Conservation (phyloP, 345 rosid genomes). For the Acer campestre region DNA sequence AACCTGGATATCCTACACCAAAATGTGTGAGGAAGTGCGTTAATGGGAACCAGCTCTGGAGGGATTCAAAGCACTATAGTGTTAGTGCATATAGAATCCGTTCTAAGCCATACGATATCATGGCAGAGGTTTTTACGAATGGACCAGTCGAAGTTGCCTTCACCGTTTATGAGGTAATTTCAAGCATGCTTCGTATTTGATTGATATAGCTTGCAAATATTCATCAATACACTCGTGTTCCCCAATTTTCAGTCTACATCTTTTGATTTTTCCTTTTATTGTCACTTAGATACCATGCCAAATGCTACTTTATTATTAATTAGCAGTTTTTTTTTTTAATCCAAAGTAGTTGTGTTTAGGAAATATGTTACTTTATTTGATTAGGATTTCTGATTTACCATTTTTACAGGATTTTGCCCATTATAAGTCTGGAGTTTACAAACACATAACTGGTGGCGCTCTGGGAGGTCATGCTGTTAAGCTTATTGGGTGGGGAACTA, state of each 20-base stretch:
- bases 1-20: constrained; percentile 87
- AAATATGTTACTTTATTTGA: not conserved
- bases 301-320: not conserved
- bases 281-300: not conserved
- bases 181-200: not conserved
- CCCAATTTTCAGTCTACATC: not conserved
- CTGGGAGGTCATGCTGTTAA: constrained; percentile 98
- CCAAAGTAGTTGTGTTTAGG: not conserved
- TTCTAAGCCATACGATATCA: constrained; percentile 67
- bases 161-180: constrained; percentile 84
- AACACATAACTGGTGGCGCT: constrained; percentile 67
- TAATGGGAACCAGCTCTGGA: constrained; percentile 70
- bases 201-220: not conserved
- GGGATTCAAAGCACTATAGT: constrained; percentile 74
- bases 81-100: constrained; percentile 65
- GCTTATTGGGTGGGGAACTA: constrained; percentile 96
- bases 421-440: constrained; percentile 92
- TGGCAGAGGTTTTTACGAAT: constrained; percentile 84
- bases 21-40: constrained; percentile 76
- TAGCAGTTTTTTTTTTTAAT: not conserved
- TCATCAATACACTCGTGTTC: not conserved
- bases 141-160: constrained; percentile 97
- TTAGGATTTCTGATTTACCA: constrained; percentile 7
- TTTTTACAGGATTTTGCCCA: constrained; percentile 84
- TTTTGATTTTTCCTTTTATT: constrained; percentile 3